These are phyloP conservation scores for Coleophoma eucalyptorum DNA, from an alignment of 2,329 filamentous ascomycete genomes.

Conservation along the genomic window DNA sequence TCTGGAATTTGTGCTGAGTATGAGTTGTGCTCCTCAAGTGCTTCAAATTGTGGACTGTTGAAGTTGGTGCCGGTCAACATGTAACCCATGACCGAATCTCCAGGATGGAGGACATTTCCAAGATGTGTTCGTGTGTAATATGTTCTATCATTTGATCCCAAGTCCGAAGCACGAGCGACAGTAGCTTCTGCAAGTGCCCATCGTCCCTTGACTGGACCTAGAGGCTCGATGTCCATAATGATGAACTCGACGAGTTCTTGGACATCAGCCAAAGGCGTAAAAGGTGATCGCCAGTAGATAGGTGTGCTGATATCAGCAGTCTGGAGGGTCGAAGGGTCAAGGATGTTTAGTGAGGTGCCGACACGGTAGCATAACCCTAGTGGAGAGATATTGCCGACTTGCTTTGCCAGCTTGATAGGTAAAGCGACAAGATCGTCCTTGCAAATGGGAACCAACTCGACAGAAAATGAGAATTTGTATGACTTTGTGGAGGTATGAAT, in stretches of 20 bases:
- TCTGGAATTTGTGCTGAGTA: constrained; percentile 82
- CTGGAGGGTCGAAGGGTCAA: constrained; percentile 89
- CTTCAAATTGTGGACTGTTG: constrained; percentile 84
- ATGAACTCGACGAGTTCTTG: constrained; percentile 88
- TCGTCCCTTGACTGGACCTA: constrained; percentile 71
- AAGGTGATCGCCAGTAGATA: constrained; percentile 89
- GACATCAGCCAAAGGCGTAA: constrained; percentile 78
- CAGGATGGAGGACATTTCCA: constrained; percentile 77
- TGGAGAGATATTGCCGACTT: constrained; percentile 83
- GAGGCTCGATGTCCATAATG: constrained; percentile 87
- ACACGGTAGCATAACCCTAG: constrained; percentile 83
- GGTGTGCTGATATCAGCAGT: constrained; percentile 79
- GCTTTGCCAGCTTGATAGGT: constrained; percentile 83
- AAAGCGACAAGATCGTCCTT: constrained; percentile 96
- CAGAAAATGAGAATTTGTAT: constrained; percentile 92
- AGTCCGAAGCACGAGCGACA: constrained; percentile 79
- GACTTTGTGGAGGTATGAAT: constrained; percentile 85
- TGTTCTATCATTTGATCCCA: constrained; percentile 80
- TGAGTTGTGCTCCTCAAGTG: constrained; percentile 71
- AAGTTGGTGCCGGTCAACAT: constrained; percentile 85
- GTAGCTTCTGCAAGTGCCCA: constrained; percentile 85
- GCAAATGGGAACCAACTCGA: constrained; percentile 89
- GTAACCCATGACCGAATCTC: constrained; percentile 95
- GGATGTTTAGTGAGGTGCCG: constrained; percentile 82
- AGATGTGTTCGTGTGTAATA: constrained; percentile 92